Conservation (phyloP, 164 flowering plant species). For the Sextonia rubra region DNA sequence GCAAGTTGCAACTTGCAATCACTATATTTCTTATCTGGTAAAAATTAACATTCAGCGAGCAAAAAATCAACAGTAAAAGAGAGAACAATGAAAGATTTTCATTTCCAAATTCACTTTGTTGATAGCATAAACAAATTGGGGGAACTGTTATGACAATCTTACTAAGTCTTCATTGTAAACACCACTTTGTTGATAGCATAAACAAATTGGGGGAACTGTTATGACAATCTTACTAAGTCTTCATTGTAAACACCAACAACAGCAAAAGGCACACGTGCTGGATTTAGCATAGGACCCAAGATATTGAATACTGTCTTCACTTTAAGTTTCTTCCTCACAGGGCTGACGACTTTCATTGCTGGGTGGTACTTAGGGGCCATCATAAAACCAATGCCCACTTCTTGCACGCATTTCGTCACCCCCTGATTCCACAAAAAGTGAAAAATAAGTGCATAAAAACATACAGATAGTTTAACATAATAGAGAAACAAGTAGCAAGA, state of each 20-base stretch:
- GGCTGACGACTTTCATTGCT: constrained; percentile 92
- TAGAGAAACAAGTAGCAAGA: background rate
- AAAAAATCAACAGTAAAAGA: too few species aligned
- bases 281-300: constrained; percentile 92
- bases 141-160: constrained; percentile 17
- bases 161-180: constrained; percentile 73
- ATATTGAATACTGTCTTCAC: constrained; percentile 90
- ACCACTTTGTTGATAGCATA: background rate
- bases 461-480: too few species aligned
- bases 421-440: constrained; percentile 37
- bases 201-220: background rate
- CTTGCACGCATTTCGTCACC: constrained; percentile 56
- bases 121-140: constrained; percentile 1
- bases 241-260: constrained; percentile 87
- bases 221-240: constrained; percentile 48
- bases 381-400: constrained; percentile 94
- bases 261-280: constrained; percentile 84
- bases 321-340: constrained; percentile 83
- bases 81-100: too few species aligned
- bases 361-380: constrained; percentile 92
- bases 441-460: background rate
- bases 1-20: too few species aligned
- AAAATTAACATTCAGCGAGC: too few species aligned
- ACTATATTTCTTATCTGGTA: too few species aligned
- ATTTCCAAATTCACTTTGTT: too few species aligned